A percentile compares a stretch with the other conserved stretches of the same genome.
Conservation (phyloP, 345 rosid genomes). For the Salix brachista region DNA sequence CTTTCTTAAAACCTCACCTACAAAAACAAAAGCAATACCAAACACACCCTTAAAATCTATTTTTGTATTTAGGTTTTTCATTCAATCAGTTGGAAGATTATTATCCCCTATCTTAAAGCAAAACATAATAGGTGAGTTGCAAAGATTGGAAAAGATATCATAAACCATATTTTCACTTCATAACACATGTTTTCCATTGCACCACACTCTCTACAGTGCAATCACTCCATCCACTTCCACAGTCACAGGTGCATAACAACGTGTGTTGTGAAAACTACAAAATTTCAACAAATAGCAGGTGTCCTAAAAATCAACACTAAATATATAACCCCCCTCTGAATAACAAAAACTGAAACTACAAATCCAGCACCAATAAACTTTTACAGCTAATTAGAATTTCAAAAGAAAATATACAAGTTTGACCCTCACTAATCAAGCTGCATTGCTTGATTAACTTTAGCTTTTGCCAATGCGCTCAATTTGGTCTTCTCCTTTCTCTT, state of each 20-base stretch:
- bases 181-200: neutral
- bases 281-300: neutral
- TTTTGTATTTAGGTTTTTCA: neutral
- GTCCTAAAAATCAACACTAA: neutral
- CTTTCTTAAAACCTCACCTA: too few relatives aligned
- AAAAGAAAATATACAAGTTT: neutral
- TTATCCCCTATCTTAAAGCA: neutral
- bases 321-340: neutral
- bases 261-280: neutral
- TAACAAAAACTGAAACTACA: neutral
- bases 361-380: slow-evolving; percentile 8
- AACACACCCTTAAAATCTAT: too few relatives aligned
- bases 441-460: slow-evolving; percentile 94
- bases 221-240: neutral
- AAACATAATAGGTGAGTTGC: neutral
- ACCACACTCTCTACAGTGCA: neutral
- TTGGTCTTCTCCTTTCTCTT: slow-evolving; percentile 89
- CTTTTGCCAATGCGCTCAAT: slow-evolving; percentile 63
- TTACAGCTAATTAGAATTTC: neutral
- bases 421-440: slow-evolving; percentile 72
- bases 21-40: too few relatives aligned
- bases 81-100: neutral
- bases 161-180: neutral
- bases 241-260: neutral
- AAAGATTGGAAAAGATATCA: neutral